phyloP scores from a whole-genome alignment of 495 filamentous ascomycete genomes.

The Penicillium crystallinum region DNA sequence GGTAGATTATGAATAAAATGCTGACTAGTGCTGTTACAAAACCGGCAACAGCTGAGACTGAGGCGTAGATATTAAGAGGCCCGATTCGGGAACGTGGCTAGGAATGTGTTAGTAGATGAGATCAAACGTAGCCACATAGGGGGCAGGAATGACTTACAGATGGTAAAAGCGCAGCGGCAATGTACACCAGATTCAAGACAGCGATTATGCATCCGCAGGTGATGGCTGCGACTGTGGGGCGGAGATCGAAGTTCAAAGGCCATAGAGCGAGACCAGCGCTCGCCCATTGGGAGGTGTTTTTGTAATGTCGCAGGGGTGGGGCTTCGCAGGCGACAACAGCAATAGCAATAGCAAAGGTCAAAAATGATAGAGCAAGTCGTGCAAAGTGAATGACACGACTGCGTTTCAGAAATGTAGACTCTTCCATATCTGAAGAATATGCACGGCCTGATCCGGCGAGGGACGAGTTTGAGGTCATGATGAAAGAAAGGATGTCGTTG shows the following conservation, averaged over 20 bases:
- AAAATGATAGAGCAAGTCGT: constrained; percentile 32
- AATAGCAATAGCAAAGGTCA: constrained; percentile 31
- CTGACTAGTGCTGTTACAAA: constrained; percentile 39
- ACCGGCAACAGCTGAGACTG: constrained; percentile 27
- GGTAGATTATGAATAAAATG: constrained; percentile 40
- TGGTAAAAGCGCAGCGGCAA: constrained; percentile 37
- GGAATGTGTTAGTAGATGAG: neutral
- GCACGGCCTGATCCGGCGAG: constrained; percentile 25
- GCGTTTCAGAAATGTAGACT: constrained; percentile 35
- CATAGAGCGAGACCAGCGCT: constrained; percentile 42
- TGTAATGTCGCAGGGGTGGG: constrained; percentile 38
- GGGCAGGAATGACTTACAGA: constrained; percentile 29
- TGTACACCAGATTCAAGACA: constrained; percentile 36
- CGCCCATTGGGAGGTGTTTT: constrained; percentile 29
- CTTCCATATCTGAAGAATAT: constrained; percentile 32
- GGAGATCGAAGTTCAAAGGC: constrained; percentile 46
- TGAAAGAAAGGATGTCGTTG: constrained; percentile 3
- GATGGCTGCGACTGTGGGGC: constrained; percentile 40
- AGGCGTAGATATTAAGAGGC: constrained; percentile 36
- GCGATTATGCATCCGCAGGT: constrained; percentile 42
- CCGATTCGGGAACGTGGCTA: constrained; percentile 36
- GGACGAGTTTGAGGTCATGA: constrained; percentile 27
- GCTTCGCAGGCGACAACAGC: constrained; percentile 40
- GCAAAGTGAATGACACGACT: constrained; percentile 32
- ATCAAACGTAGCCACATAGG: neutral